Evolutionary conservation across 202 grass and related monocot genomes (phyloP).

Genomic region (Setaria italica): DNA sequence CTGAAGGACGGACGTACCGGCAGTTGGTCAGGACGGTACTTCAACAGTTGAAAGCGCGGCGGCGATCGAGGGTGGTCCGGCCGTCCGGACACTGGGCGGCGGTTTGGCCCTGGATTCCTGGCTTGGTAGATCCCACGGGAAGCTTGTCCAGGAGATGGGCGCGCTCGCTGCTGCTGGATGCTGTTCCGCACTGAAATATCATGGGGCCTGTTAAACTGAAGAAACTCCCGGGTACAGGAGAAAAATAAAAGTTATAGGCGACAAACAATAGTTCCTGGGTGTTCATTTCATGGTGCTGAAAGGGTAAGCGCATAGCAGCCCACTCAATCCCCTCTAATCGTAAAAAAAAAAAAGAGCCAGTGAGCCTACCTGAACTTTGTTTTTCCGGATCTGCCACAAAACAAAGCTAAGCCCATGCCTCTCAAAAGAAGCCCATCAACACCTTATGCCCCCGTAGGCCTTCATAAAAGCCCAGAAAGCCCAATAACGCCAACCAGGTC

Average conservation of each 20-base stretch:
- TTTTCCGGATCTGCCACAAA: not conserved
- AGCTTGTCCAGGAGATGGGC: no score
- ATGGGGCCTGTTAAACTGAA: no score
- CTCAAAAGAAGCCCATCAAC: not conserved
- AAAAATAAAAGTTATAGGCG: no score
- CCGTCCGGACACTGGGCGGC: conserved; percentile 7
- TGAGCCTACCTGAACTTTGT: no score
- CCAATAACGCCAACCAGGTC: not conserved
- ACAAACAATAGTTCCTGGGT: not conserved
- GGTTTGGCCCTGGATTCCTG: not conserved
- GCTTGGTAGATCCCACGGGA: not conserved
- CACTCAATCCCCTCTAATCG: no score
- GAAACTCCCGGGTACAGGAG: no score
- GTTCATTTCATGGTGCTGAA: not conserved
- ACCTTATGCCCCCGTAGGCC: not conserved
- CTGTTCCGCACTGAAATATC: no score
- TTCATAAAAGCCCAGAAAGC: not conserved
- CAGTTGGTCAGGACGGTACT: conserved; percentile 23
- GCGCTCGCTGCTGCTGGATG: no score
- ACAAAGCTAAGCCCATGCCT: not conserved
- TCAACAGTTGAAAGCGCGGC: conserved; percentile 39
- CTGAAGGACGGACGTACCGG: conserved; percentile 21
- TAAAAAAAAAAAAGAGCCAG: not conserved
- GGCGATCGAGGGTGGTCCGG: conserved; percentile 21
- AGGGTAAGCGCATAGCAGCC: not conserved